Evolutionary conservation across 208 protist species (phyloP).

Genomic region (Wallacemonas sp.): DNA sequence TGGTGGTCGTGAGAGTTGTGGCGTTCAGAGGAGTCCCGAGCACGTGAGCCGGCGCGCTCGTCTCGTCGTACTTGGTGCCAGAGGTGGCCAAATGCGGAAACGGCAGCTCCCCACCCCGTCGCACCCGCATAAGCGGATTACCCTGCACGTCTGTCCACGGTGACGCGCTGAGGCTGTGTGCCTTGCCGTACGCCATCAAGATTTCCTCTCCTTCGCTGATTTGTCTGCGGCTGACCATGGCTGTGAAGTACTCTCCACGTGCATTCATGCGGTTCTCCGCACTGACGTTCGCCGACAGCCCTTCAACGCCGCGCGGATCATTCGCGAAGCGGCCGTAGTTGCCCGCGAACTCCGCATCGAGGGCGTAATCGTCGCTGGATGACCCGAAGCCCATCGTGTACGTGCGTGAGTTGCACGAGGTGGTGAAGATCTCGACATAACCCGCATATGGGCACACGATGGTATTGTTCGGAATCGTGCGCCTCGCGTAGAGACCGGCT

Average conservation of each 20-base stretch:
- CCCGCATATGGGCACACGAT: constrained; percentile 82
- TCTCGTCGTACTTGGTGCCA: not conserved
- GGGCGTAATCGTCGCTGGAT: constrained; percentile 74
- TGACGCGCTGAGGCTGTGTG: constrained; percentile 61
- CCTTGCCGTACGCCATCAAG: constrained; percentile 90
- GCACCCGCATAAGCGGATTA: constrained; percentile 55
- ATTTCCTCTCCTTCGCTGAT: constrained; percentile 85
- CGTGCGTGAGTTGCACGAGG: constrained; percentile 81
- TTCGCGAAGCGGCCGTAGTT: constrained; percentile 91
- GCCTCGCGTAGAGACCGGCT: constrained; percentile 76
- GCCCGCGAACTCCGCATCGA: constrained; percentile 89
- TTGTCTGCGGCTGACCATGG: constrained; percentile 68
- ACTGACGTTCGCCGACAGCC: constrained; percentile 63
- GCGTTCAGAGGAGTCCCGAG: no score
- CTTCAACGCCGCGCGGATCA: constrained; percentile 78
- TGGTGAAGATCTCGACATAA: constrained; percentile 79
- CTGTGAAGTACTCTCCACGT: constrained; percentile 86
- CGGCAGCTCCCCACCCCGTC: constrained; percentile 63
- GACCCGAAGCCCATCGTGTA: constrained; percentile 91
- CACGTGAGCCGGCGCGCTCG: no score
- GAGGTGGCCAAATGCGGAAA: constrained; percentile 37
- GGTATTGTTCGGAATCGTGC: constrained; percentile 62
- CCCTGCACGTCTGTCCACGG: constrained; percentile 70
- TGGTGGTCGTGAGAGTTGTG: constrained; percentile 3
- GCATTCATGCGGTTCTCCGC: constrained; percentile 77